Percentiles rank a stretch among this genome's conserved stretches.
Conservation (phyloP, 257 asterid genomes). For the Solanum etuberosum region DNA sequence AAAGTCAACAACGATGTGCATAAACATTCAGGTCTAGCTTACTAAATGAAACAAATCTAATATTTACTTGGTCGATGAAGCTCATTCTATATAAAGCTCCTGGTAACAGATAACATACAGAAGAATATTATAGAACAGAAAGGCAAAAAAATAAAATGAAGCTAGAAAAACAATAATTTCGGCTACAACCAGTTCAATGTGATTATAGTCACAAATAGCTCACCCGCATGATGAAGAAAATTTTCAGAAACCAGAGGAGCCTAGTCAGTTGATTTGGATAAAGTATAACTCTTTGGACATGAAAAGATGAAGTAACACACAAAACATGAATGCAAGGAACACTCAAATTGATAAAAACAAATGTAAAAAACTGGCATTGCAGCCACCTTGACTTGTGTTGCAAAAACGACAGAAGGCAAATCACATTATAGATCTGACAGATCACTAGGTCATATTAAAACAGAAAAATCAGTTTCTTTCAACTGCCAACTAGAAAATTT, state of each 20-base stretch:
- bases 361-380: not conserved
- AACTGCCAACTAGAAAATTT: not conserved
- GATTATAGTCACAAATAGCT: not conserved
- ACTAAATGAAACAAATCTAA: not conserved
- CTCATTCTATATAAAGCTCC: not conserved
- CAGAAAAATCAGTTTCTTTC: not conserved
- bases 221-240: not conserved
- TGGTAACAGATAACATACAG: not conserved
- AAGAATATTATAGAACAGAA: not conserved
- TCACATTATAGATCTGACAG: not conserved
- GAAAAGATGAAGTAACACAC: not conserved
- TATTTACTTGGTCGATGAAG: not conserved
- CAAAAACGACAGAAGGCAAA: not conserved
- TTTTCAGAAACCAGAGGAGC: not conserved
- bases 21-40: not conserved
- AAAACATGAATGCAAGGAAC: not conserved
- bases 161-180: not conserved
- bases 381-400: not conserved
- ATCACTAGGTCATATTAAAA: not conserved
- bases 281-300: not conserved
- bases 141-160: not conserved
- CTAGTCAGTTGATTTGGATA: not conserved
- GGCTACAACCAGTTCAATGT: not conserved
- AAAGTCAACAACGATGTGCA: not conserved
- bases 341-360: not conserved